Evolutionary conservation across 805 yeast species (phyloP).

Genomic region (Grigorovia yakushimaensis): DNA sequence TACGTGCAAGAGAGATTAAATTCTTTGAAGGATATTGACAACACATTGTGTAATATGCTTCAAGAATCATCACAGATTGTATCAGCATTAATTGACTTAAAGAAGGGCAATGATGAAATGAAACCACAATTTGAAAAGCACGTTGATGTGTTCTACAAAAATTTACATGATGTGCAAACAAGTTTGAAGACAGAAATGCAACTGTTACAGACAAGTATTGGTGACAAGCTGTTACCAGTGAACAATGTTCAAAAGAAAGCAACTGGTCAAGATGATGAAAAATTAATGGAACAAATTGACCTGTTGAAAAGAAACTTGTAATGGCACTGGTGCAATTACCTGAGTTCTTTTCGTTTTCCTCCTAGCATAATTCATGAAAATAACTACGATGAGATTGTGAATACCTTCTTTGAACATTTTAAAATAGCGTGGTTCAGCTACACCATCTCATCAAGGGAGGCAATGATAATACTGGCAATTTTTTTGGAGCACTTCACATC

Average conservation of each 20-base stretch:
- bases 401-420: too few species aligned
- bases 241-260: slow-evolving; percentile 25
- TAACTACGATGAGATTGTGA: too few species aligned
- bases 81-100: slow-evolving; percentile 23
- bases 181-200: slow-evolving; percentile 21
- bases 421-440: too few species aligned
- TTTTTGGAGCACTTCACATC: too few species aligned
- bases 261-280: slow-evolving; percentile 26
- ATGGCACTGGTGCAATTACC: too few species aligned
- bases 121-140: slow-evolving; percentile 24
- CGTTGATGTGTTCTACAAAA: slow-evolving; percentile 18
- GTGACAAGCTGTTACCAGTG: slow-evolving; percentile 24
- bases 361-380: too few species aligned
- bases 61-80: slow-evolving; percentile 26
- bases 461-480: too few species aligned
- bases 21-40: slow-evolving; percentile 21
- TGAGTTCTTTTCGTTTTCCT: too few species aligned
- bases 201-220: slow-evolving; percentile 23
- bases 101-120: slow-evolving; percentile 22
- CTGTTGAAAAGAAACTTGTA: slow-evolving; percentile 8
- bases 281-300: slow-evolving; percentile 20
- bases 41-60: slow-evolving; percentile 17
- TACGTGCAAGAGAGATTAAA: slow-evolving; percentile 24
- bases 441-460: too few species aligned
- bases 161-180: slow-evolving; percentile 16